These are phyloP conservation scores for Lotus japonicus DNA, from an alignment of 306 rosid species.

Conservation along the genomic window DNA sequence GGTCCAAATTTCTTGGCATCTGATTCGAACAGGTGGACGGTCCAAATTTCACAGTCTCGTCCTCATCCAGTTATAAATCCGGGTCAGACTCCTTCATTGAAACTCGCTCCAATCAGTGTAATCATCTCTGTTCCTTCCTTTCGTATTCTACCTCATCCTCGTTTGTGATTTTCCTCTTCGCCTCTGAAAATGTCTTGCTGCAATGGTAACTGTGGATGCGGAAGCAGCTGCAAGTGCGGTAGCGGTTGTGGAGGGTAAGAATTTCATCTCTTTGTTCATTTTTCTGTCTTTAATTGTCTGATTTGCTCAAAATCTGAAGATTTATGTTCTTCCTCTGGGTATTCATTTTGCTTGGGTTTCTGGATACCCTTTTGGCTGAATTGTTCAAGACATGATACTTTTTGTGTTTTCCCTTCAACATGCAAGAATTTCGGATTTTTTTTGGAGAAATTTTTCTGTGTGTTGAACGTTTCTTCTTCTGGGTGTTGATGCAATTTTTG, in stretches of 20 bases:
- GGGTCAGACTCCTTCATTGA: background rate
- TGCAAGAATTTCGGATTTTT: no score
- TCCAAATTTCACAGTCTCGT: background rate
- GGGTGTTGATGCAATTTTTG: background rate
- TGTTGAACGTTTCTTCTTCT: background rate
- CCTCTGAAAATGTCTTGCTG: constrained; percentile 48
- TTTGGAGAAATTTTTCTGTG: no score
- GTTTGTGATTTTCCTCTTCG: background rate
- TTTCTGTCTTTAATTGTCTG: no score
- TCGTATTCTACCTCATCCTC: background rate
- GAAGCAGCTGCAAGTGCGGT: constrained; percentile 53
- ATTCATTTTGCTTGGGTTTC: background rate
- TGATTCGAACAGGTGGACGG: constrained; percentile 1
- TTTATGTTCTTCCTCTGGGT: background rate
- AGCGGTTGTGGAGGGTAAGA: constrained; percentile 29
- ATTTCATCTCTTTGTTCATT: background rate
- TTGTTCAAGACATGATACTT: background rate
- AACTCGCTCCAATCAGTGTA: background rate
- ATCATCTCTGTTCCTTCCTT: no score
- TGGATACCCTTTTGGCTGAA: background rate
- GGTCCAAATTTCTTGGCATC: background rate
- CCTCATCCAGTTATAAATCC: background rate
- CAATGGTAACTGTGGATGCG: constrained; percentile 49
- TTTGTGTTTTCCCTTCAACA: background rate
- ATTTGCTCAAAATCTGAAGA: no score